Conservation (phyloP, 306 rosid genomes). For the Purshia tridentata region DNA sequence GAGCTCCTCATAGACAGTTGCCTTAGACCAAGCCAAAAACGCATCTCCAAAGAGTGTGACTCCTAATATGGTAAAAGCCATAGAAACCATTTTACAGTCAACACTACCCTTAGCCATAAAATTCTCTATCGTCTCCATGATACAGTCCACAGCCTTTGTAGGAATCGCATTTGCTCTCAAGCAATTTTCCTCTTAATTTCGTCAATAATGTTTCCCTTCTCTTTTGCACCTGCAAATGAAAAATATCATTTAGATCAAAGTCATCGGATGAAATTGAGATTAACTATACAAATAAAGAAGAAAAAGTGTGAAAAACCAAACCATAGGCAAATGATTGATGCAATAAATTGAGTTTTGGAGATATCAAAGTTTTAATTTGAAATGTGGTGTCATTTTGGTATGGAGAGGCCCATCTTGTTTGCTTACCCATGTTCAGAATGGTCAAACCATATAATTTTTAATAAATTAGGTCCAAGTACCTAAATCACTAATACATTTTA, state of each 20-base stretch:
- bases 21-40: conserved; percentile 71
- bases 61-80: conserved; percentile 81
- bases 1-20: conserved; percentile 71
- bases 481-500: too few relatives aligned
- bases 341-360: background rate
- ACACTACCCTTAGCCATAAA: conserved; percentile 38
- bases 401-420: too few relatives aligned
- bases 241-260: too few relatives aligned
- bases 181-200: conserved; percentile 48
- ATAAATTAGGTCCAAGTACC: too few relatives aligned
- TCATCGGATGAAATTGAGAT: too few relatives aligned
- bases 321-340: background rate
- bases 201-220: conserved; percentile 52
- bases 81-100: conserved; percentile 59
- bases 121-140: conserved; percentile 47
- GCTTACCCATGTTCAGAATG: too few relatives aligned
- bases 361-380: background rate
- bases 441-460: too few relatives aligned
- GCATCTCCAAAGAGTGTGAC: conserved; percentile 70
- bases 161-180: conserved; percentile 44
- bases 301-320: background rate
- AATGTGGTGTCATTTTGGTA: too few relatives aligned
- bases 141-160: conserved; percentile 45
- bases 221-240: conserved; percentile 53
- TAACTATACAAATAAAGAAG: too few relatives aligned